phyloP scores from a whole-genome alignment of 306 rosid genomes.

The Gillenia trifoliata region DNA sequence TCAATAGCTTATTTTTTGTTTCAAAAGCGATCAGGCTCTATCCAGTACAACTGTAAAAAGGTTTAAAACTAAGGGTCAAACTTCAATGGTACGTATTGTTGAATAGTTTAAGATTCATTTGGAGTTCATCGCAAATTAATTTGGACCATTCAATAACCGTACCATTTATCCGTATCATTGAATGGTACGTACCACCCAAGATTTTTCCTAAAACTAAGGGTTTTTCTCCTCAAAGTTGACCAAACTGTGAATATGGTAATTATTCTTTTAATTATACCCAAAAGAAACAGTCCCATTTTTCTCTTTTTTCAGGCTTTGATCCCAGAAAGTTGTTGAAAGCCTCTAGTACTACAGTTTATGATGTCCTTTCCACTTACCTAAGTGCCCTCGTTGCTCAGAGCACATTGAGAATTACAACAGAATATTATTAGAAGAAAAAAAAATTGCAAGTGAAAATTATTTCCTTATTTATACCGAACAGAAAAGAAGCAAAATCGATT shows the following conservation, averaged over 20 bases:
- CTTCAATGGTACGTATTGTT: too few relatives aligned
- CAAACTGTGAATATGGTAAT: conserved; percentile 8
- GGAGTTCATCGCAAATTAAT: too few relatives aligned
- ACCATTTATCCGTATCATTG: too few relatives aligned
- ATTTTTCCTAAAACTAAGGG: neutral
- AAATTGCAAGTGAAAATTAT: too few relatives aligned
- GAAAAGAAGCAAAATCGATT: neutral
- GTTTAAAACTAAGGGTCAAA: neutral
- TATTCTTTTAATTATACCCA: neutral
- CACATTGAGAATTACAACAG: neutral
- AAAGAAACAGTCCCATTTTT: neutral
- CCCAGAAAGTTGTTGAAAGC: neutral
- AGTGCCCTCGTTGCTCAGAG: neutral
- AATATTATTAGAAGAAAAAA: neutral
- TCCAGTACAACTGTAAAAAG: neutral
- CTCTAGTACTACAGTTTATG: neutral
- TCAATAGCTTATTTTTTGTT: neutral
- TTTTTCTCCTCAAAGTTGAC: conserved; percentile 16
- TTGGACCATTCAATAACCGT: too few relatives aligned
- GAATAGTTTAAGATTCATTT: too few relatives aligned
- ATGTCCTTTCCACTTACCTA: neutral
- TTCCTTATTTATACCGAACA: neutral
- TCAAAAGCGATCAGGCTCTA: conserved; percentile 7
- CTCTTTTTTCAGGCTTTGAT: neutral
- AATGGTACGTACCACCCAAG: too few relatives aligned